A percentile compares a stretch with the other conserved stretches of the same genome.
These are phyloP conservation scores for Lachancea nothofagi DNA, from an alignment of 805 yeast genomes.

Conservation along the genomic window DNA sequence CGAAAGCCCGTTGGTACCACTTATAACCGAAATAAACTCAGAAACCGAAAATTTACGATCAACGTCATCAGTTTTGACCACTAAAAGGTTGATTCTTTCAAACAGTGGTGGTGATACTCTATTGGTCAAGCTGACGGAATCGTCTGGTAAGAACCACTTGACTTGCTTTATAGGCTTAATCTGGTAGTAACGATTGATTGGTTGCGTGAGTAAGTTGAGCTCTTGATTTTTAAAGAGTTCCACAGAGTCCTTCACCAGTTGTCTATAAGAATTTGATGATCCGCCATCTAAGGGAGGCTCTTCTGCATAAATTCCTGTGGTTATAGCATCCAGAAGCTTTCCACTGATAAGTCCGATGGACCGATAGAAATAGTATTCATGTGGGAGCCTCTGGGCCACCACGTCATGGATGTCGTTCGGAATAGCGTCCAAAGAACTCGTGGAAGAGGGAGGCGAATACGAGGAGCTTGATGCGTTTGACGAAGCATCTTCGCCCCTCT, in stretches of 20 bases:
- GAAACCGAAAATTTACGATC: conserved; percentile 27
- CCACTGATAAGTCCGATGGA: conserved; percentile 61
- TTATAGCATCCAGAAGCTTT: conserved; percentile 61
- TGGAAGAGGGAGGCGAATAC: conserved; percentile 9
- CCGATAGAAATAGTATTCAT: conserved; percentile 76
- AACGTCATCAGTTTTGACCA: conserved; percentile 26
- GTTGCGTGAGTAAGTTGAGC: conserved; percentile 61
- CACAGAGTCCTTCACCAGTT: conserved; percentile 44
- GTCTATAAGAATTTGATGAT: conserved; percentile 49
- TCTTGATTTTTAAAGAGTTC: conserved; percentile 52
- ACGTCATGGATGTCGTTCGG: conserved; percentile 82
- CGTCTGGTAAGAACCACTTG: conserved; percentile 48
- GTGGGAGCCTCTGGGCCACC: conserved; percentile 78
- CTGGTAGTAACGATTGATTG: conserved; percentile 80
- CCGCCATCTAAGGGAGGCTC: conserved; percentile 65
- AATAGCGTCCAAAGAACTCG: conserved; percentile 22
- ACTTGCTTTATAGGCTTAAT: conserved; percentile 53
- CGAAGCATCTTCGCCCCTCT: conserved; percentile 7
- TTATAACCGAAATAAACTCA: conserved; percentile 23
- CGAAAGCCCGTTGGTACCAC: conserved; percentile 31
- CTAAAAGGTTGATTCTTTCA: conserved; percentile 34
- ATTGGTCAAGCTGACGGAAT: conserved; percentile 41
- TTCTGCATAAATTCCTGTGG: conserved; percentile 56
- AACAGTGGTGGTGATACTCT: conserved; percentile 51
- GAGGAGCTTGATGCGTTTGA: conserved; percentile 2